These are phyloP conservation scores for Leishmania mexicana DNA, from an alignment of 208 protist species.

Conservation along the genomic window DNA sequence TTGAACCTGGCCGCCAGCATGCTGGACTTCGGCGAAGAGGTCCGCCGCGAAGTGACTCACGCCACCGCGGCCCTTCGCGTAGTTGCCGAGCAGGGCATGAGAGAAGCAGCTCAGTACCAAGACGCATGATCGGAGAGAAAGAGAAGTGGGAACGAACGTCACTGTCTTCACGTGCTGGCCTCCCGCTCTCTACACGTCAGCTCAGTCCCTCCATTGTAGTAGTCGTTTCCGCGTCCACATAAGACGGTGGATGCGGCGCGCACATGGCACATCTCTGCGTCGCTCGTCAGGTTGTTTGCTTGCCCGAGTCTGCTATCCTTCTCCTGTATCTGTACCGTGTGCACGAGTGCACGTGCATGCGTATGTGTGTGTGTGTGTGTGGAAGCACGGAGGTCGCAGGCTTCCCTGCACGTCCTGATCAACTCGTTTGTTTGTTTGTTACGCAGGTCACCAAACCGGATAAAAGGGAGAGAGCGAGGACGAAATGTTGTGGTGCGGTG, in stretches of 20 bases:
- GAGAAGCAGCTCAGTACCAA: constrained; percentile 16
- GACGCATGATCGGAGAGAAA: no score
- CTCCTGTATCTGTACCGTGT: neutral
- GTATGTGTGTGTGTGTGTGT: neutral
- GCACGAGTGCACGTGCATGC: neutral
- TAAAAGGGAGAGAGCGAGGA: neutral
- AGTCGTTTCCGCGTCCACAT: neutral
- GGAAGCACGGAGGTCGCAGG: neutral
- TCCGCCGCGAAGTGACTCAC: constrained; percentile 53
- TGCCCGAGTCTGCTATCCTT: neutral
- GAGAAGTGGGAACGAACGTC: neutral
- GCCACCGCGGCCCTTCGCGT: constrained; percentile 42
- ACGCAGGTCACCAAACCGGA: neutral
- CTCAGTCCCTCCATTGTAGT: neutral
- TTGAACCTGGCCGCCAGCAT: constrained; percentile 67
- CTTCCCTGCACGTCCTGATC: neutral
- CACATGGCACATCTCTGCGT: neutral
- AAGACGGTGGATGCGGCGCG: neutral
- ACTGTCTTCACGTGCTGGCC: neutral
- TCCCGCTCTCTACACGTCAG: neutral
- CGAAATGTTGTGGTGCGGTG: neutral
- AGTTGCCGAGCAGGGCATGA: constrained; percentile 38
- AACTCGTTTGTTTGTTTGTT: no score
- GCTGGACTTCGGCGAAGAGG: constrained; percentile 76
- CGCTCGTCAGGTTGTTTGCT: neutral